Evolutionary conservation across 345 rosid species (phyloP).

Genomic region (Rhizophora mangle): DNA sequence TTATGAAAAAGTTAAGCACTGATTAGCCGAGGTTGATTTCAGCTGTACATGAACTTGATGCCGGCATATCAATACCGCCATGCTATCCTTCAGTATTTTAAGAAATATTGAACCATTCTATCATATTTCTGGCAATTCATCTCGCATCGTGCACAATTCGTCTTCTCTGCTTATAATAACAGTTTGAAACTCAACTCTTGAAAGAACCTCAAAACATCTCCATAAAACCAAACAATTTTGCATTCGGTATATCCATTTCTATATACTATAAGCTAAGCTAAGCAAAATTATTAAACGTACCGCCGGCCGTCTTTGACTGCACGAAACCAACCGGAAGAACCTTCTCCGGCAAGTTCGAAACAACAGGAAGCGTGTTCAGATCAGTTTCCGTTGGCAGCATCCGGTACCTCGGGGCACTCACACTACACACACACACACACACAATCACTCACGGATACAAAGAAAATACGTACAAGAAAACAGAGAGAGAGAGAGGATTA

Average conservation of each 20-base stretch:
- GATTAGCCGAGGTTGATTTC: too few relatives aligned
- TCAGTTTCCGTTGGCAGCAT: constrained; percentile 83
- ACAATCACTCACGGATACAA: constrained; percentile 7
- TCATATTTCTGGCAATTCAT: too few relatives aligned
- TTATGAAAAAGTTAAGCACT: too few relatives aligned
- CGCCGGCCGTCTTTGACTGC: constrained; percentile 62
- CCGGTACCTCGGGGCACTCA: constrained; percentile 74
- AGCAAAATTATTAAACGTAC: constrained; percentile 20
- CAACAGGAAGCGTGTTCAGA: constrained; percentile 74
- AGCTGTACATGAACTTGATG: too few relatives aligned
- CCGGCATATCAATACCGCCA: too few relatives aligned
- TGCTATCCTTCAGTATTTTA: too few relatives aligned
- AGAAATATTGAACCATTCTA: too few relatives aligned
- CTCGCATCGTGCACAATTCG: too few relatives aligned
- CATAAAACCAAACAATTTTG: background rate
- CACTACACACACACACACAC: constrained; percentile 33
- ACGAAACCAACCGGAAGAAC: constrained; percentile 60
- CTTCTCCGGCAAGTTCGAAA: constrained; percentile 56
- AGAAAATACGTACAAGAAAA: background rate
- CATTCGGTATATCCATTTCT: background rate
- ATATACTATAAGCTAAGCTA: background rate
- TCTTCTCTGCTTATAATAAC: too few relatives aligned
- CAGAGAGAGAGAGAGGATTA: constrained; percentile 9
- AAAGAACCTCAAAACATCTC: background rate
- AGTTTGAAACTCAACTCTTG: background rate